phyloP scores from a whole-genome alignment of 441 rosid genomes.

The Euphorbia celastroides region DNA sequence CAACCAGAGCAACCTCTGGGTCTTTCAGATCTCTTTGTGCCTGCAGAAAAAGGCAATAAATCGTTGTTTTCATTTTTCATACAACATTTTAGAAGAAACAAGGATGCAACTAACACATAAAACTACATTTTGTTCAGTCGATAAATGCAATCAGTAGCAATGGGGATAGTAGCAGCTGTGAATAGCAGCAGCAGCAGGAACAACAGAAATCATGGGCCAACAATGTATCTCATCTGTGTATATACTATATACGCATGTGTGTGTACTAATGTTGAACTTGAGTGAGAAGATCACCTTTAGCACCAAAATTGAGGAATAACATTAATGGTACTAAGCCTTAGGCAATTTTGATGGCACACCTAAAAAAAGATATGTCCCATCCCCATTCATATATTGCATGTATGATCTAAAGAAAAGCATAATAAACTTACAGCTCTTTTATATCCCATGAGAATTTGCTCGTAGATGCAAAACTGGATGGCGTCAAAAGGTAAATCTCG shows the following conservation, averaged over 20 bases:
- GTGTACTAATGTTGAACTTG: too few relatives aligned
- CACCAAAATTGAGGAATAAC: too few relatives aligned
- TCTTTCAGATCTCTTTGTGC: constrained; percentile 70
- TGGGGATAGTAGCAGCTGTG: too few relatives aligned
- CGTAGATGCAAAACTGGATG: constrained; percentile 82
- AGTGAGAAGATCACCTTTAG: too few relatives aligned
- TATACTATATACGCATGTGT: too few relatives aligned
- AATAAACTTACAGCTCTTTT: constrained; percentile 55
- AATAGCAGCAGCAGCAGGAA: too few relatives aligned
- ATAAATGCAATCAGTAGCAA: too few relatives aligned
- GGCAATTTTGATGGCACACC: neutral
- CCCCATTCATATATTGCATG: neutral
- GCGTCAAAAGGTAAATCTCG: constrained; percentile 80
- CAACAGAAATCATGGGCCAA: too few relatives aligned
- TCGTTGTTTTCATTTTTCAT: neutral
- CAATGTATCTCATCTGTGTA: too few relatives aligned
- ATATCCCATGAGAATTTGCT: constrained; percentile 80
- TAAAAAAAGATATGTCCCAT: neutral
- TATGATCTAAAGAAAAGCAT: neutral
- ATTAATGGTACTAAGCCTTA: neutral
- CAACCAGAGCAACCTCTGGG: constrained; percentile 72
- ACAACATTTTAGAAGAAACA: neutral
- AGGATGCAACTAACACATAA: neutral
- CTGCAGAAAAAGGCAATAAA: constrained; percentile 30
- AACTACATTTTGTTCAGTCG: neutral